Conservation (phyloP, 306 rosid species). For the Rosa rugosa region DNA sequence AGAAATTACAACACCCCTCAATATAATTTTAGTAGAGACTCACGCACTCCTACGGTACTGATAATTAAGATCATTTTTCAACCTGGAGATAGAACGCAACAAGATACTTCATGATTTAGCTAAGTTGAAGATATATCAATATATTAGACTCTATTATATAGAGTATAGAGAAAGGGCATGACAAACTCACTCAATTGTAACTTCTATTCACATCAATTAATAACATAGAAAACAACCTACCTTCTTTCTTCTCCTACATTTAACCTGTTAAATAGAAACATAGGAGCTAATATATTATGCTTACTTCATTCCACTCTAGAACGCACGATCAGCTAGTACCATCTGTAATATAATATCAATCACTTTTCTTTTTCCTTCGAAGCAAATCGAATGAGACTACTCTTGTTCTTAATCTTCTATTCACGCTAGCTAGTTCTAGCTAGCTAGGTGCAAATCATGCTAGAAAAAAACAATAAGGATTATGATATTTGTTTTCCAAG, state of each 20-base stretch:
- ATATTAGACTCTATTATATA: background rate
- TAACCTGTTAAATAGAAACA: background rate
- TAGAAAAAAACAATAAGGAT: background rate
- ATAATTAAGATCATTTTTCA: too few relatives aligned
- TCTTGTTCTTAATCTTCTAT: conserved; percentile 1
- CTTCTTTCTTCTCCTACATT: background rate
- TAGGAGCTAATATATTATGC: background rate
- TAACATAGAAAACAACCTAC: background rate
- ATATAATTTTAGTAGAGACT: too few relatives aligned
- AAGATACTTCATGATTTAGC: too few relatives aligned
- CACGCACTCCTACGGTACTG: too few relatives aligned
- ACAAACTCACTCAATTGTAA: too few relatives aligned
- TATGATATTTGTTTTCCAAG: background rate
- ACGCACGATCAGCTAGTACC: background rate
- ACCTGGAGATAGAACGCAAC: too few relatives aligned
- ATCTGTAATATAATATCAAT: background rate
- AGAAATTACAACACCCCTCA: too few relatives aligned
- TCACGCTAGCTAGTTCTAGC: background rate
- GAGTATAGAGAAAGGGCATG: background rate
- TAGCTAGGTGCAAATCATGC: background rate
- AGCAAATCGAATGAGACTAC: background rate
- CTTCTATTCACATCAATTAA: too few relatives aligned
- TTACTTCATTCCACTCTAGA: background rate
- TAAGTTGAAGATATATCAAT: too few relatives aligned
- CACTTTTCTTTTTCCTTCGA: background rate